Base-by-base conservation (phyloP, 2,329 filamentous ascomycete genomes). In the Paraconiothyrium brasiliense region DNA sequence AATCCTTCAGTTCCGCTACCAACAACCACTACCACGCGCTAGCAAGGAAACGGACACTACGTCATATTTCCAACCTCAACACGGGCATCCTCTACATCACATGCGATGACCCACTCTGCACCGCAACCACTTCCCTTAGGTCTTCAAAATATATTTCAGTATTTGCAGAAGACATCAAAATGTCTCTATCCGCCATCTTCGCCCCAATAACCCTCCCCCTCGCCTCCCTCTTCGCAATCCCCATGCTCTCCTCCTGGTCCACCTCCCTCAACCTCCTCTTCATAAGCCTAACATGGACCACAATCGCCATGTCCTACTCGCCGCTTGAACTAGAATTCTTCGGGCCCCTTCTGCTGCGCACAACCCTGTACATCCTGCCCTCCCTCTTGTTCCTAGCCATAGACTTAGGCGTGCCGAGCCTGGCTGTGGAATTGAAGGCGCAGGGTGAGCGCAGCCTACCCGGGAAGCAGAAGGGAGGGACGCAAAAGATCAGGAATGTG, bases 251-350 rank as follows among this genome's bases (percentile, higher is more conserved):
- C 32, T 91, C 91, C 7, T 93, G 90, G 82, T 90, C 83, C 46
- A 94, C 93, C 1, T 93, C 90, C 1, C 83, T 97, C 65, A 97
- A 95, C 77, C 81, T 97, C 27, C 82, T 96, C 64, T 94, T 97
- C 82, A 95, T 97, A 79, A 94, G 93, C 77, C 86, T 97, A 81
- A 94, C 92, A 69, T 97, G 93, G 93, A 88, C 89, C 6, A 94
- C 92, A 0, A 85, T 97, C 35, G 88, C 96, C 43, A 82, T 94
- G 3, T 91, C 90, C 7, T 91, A 96, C 71, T 84, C 90, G 0
- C 89, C 92, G 0, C 82, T 95, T 16, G 86, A 87, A 61, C 87
- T 97, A 60, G 92, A 97, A 76, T 76, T 95, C 1, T 82, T 91
- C 56, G 92, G 89, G 58, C 89, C 90, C 0, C 76, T 92, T 5